A percentile compares a stretch with the other conserved stretches of the same genome.
Conservation (phyloP, 177 flowering plant genomes). For the Telopea speciosissima region DNA sequence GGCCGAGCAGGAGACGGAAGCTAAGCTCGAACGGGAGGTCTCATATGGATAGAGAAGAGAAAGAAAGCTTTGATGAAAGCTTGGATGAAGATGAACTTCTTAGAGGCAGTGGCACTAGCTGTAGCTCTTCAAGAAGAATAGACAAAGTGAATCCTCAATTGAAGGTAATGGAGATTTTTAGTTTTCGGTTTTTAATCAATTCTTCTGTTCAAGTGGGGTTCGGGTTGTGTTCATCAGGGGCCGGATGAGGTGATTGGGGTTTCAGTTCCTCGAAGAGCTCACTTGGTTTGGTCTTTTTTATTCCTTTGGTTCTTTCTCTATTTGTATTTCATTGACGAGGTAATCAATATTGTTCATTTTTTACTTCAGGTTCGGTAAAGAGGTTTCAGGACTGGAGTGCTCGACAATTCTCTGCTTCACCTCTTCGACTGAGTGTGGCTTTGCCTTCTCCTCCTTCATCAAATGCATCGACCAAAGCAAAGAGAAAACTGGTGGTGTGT, state of each 20-base stretch:
- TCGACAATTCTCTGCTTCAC: conserved; percentile 12
- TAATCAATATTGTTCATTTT: not conserved
- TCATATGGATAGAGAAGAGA: conserved; percentile 6
- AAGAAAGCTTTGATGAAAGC: conserved; percentile 1
- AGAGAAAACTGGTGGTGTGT: conserved; percentile 5
- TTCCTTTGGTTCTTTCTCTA: not conserved
- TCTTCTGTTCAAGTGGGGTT: too few species aligned
- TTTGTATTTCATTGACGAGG: not conserved
- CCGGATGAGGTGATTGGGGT: conserved; percentile 16
- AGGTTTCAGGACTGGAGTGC: conserved; percentile 13
- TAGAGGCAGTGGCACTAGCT: not conserved
- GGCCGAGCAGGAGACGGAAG: conserved; percentile 10
- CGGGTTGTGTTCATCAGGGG: too few species aligned
- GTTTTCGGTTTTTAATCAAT: too few species aligned
- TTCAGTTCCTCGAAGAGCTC: conserved; percentile 15
- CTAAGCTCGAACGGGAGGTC: conserved; percentile 6
- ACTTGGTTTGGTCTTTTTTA: conserved; percentile 8
- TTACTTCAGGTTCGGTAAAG: conserved; percentile 9
- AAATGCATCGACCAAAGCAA: conserved; percentile 8
- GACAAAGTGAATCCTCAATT: conserved; percentile 1
- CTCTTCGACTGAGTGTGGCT: conserved; percentile 4
- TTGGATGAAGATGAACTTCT: conserved; percentile 6
- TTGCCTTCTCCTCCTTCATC: conserved; percentile 8
- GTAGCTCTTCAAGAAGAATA: not conserved
- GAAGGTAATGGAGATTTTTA: too few species aligned